Conservation (phyloP, 2,329 filamentous ascomycete genomes). For the Harringtonia lauricola region DNA sequence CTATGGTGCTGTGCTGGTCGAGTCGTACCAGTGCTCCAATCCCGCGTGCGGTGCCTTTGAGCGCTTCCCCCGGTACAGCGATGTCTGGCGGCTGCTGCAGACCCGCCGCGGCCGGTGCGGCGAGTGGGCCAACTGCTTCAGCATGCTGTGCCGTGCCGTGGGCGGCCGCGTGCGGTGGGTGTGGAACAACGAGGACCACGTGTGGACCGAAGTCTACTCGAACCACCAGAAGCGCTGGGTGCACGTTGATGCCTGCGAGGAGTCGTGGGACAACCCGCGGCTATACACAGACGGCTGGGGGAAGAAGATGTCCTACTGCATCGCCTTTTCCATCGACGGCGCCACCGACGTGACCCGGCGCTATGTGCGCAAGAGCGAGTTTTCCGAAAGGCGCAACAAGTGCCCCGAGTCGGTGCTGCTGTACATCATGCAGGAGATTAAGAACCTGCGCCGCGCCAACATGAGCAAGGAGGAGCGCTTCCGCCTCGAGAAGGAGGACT, state of each 20-base stretch:
- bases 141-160: slow-evolving; percentile 91
- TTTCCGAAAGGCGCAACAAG: slow-evolving; percentile 63
- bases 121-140: slow-evolving; percentile 98
- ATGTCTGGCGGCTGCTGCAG: slow-evolving; percentile 86
- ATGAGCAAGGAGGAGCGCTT: slow-evolving; percentile 80
- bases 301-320: slow-evolving; percentile 93
- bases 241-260: slow-evolving; percentile 93
- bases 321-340: slow-evolving; percentile 89
- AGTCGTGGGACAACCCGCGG: slow-evolving; percentile 86
- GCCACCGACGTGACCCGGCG: slow-evolving; percentile 55
- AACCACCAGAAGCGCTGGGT: slow-evolving; percentile 89
- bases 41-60: slow-evolving; percentile 67
- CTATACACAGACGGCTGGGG: slow-evolving; percentile 93
- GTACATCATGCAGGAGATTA: slow-evolving; percentile 88
- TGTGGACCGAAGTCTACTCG: slow-evolving; percentile 97
- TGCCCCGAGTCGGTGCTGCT: slow-evolving; percentile 84
- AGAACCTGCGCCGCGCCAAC: slow-evolving; percentile 69
- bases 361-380: slow-evolving; percentile 60
- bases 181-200: slow-evolving; percentile 95
- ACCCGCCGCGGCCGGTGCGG: slow-evolving; percentile 78
- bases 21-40: slow-evolving; percentile 80
- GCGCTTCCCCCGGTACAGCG: slow-evolving; percentile 81
- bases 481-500: slow-evolving; percentile 69
- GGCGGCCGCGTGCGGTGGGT: slow-evolving; percentile 91
- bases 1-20: slow-evolving; percentile 75